Evolutionary conservation across 208 protist genomes (phyloP), one percentile per base, ranked within the genome.

Genomic region (Herpetomonas tarakana): DNA sequence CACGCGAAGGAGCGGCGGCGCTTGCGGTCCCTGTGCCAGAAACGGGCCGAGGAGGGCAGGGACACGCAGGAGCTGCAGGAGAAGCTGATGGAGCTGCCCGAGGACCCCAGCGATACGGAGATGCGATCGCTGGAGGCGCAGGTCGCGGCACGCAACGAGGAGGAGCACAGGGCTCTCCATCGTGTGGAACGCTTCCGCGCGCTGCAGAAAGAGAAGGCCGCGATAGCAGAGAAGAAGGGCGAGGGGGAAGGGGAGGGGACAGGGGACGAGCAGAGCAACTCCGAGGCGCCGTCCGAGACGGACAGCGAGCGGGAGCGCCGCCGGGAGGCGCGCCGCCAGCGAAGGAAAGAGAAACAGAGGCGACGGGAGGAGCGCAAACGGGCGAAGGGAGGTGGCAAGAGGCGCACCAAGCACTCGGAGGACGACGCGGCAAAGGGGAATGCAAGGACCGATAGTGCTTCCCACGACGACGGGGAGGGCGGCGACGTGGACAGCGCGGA

Each of bases 91-190:
- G 24, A 51, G 18, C 21, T 6, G 29, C 64, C 69, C 29, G 62
- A 76, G 51, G 83, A 90, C 62, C 76, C 76, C 0, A 84, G 77
- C 55, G 83, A 90, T 35, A 71, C 68, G 21, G 83, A 90, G 65
- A 68, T 86, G 54, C 58, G 65, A 12, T 51, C 49, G 21, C 58
- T 78, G 65, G 71, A 68, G 27, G 49, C 45, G 4, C 44, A 70
- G 0, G 77, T 62, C 12, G 60, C 50, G 3, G 59, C 65, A 28
- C 71, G 55, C 25, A 50, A 49, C 21, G 46, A 30, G 41, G 59
- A 51, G 49, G 63, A 60, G 19, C 51, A 56, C 3, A 29, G 39
- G 12, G 53, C 70, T 39, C 68, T 80, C 62, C 28, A 66, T 25
- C 62, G 65, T 35, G 55, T 71, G 50, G 61, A 38, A 22, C 65